Evolutionary conservation across 1,284 basidiomycete species (phyloP).

Genomic region (Porodaedalea pini): DNA sequence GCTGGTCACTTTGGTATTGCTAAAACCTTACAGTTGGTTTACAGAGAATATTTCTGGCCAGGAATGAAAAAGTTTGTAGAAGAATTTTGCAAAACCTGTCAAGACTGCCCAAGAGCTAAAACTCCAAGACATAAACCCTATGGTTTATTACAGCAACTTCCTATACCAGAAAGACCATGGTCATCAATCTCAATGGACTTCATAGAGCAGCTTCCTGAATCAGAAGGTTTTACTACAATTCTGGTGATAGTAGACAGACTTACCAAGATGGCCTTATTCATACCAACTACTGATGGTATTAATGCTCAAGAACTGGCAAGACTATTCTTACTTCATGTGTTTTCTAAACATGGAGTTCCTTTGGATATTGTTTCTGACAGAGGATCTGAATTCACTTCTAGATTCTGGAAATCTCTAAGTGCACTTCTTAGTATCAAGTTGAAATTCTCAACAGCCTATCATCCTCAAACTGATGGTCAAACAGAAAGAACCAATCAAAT

Average conservation of each 20-base stretch:
- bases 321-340: constrained; percentile 2
- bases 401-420: constrained; percentile 25
- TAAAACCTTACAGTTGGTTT: constrained; percentile 28
- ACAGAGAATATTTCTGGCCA: constrained; percentile 26
- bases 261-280: constrained; percentile 31
- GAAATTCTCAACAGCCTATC: constrained; percentile 4
- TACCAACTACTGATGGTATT: constrained; percentile 29
- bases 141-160: constrained; percentile 22
- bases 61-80: constrained; percentile 18
- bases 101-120: constrained; percentile 23
- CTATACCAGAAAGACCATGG: constrained; percentile 23
- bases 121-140: constrained; percentile 10
- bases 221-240: constrained; percentile 34
- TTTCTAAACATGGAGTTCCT: constrained; percentile 28
- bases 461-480: too few species aligned
- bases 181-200: constrained; percentile 15
- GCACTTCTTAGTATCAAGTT: background rate
- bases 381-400: constrained; percentile 35
- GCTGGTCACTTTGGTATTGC: constrained; percentile 33
- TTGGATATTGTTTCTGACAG: constrained; percentile 33
- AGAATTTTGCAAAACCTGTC: constrained; percentile 24
- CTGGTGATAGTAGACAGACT: constrained; percentile 37
- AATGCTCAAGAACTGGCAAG: constrained; percentile 23
- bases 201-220: constrained; percentile 31
- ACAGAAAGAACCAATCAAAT: constrained; percentile 29